phyloP scores from a whole-genome alignment of 768 basidiomycete genomes.

The Boletus rufocinnamomeus region DNA sequence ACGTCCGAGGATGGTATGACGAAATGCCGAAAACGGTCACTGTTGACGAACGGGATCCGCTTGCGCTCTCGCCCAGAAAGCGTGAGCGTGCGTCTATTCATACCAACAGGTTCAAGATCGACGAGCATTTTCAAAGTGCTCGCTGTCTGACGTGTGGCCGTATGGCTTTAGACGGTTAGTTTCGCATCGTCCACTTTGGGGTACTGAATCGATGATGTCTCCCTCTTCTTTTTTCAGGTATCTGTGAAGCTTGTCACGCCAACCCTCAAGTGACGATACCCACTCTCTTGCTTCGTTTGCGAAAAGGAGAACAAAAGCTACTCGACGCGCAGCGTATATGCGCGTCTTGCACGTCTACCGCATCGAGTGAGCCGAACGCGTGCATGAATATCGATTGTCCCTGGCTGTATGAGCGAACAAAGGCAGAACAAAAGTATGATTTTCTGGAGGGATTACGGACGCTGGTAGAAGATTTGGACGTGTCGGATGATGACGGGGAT shows the following conservation, averaged over 20 bases:
- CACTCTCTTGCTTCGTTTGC: slow-evolving; percentile 54
- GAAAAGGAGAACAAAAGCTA: slow-evolving; percentile 55
- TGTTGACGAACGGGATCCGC: slow-evolving; percentile 37
- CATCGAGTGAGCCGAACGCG: slow-evolving; percentile 56
- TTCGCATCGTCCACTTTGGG: neutral
- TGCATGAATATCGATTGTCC: slow-evolving; percentile 90
- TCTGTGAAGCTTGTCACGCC: slow-evolving; percentile 65
- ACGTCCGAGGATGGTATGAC: slow-evolving; percentile 83
- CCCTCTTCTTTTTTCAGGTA: slow-evolving; percentile 40
- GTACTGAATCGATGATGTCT: neutral
- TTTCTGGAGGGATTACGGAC: slow-evolving; percentile 32
- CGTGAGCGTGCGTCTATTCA: slow-evolving; percentile 28
- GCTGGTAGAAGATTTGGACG: slow-evolving; percentile 33
- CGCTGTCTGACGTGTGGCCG: slow-evolving; percentile 72
- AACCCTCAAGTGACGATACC: slow-evolving; percentile 57
- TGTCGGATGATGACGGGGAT: neutral
- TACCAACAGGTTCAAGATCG: slow-evolving; percentile 54
- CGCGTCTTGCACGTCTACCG: slow-evolving; percentile 61
- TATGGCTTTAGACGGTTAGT: slow-evolving; percentile 54
- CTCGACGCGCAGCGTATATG: slow-evolving; percentile 69
- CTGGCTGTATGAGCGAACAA: slow-evolving; percentile 74
- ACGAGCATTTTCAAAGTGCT: slow-evolving; percentile 71
- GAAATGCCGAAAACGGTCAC: slow-evolving; percentile 73
- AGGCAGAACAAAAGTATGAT: slow-evolving; percentile 46
- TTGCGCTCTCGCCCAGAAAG: slow-evolving; percentile 40